Conservation (phyloP, 2,329 filamentous ascomycete genomes). For the Colletotrichum simmondsii region DNA sequence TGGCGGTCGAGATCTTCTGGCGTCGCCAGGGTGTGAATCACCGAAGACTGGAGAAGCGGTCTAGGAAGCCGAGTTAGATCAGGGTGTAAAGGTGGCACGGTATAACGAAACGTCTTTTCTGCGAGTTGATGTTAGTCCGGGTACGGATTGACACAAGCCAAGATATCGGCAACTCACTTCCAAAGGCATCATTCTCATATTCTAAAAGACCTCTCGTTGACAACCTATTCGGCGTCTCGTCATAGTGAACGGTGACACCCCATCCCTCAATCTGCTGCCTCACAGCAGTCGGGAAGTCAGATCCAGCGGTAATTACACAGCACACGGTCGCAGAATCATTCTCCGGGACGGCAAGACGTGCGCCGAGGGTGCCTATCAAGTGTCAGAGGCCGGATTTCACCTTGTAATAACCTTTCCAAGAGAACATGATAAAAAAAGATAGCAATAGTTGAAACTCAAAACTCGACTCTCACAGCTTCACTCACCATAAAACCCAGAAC, state of each 20-base stretch:
- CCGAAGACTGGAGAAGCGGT: neutral
- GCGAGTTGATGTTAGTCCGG: neutral
- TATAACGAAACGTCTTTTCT: constrained; percentile 8
- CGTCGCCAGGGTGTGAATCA: neutral
- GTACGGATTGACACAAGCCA: neutral
- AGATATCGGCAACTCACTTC: neutral
- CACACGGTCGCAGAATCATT: neutral
- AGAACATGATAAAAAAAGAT: neutral
- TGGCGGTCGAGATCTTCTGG: neutral
- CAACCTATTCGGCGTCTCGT: neutral
- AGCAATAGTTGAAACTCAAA: neutral
- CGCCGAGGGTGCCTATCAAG: neutral
- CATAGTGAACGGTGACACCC: neutral
- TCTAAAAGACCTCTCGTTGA: constrained; percentile 6
- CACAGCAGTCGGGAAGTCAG: neutral
- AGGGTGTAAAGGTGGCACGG: neutral
- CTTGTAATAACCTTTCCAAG: neutral
- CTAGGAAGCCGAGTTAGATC: neutral
- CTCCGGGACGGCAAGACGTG: constrained; percentile 15
- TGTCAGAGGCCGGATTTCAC: no score
- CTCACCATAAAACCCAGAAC: constrained; percentile 25
- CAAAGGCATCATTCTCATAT: constrained; percentile 19
- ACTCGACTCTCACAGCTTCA: neutral
- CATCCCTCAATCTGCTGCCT: constrained; percentile 1
- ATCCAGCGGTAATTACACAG: constrained; percentile 11